Conservation (phyloP, 441 rosid species). For the Populus trichocarpa region DNA sequence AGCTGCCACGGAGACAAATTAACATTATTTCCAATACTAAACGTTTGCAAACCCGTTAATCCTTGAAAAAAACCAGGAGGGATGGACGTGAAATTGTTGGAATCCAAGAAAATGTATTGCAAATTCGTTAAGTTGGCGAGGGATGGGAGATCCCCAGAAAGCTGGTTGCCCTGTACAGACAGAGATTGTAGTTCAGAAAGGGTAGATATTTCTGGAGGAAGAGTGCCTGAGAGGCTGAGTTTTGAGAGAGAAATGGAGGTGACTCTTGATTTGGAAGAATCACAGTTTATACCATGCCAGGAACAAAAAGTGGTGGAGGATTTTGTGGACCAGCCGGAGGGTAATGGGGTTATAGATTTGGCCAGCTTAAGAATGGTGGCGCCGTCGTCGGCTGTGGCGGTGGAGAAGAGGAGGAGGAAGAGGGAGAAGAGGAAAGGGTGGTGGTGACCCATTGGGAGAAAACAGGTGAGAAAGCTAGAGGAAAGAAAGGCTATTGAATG, state of each 20-base stretch:
- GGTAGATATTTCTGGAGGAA: conserved; percentile 46
- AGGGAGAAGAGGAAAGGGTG: neutral
- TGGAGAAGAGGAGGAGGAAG: neutral
- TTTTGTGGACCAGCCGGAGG: conserved; percentile 23
- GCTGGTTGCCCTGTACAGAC: conserved; percentile 41
- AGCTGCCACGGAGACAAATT: conserved; percentile 44
- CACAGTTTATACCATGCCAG: conserved; percentile 54
- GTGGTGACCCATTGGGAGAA: neutral
- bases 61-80: conserved; percentile 50
- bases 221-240: conserved; percentile 39
- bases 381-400: conserved; percentile 1
- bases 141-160: conserved; percentile 56
- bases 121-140: conserved; percentile 43
- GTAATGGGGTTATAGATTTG: conserved; percentile 3
- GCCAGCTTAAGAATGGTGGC: conserved; percentile 2
- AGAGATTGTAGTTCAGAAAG: conserved; percentile 44
- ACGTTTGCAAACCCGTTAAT: conserved; percentile 39
- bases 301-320: conserved; percentile 27
- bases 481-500: neutral
- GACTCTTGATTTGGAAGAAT: conserved; percentile 31
- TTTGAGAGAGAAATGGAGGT: conserved; percentile 39
- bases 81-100: conserved; percentile 46
- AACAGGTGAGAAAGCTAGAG: neutral
- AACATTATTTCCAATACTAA: conserved; percentile 35
- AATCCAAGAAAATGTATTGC: conserved; percentile 34